Conservation (phyloP, 225 moss, liverwort and hornwort genomes). For the Sphagnum tenellum region DNA sequence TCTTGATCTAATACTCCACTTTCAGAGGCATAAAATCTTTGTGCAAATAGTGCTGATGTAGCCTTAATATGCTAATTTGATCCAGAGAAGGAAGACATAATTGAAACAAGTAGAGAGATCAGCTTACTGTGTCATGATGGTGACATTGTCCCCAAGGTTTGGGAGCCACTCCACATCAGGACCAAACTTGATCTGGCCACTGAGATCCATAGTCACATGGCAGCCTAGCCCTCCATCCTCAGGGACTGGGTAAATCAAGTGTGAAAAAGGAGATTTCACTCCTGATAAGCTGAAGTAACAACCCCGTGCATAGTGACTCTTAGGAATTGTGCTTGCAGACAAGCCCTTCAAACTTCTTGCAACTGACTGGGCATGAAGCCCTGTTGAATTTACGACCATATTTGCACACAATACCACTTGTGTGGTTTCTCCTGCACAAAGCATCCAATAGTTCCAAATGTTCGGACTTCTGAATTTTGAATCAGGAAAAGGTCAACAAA, state of each 20-base stretch:
- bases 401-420: constrained; percentile 57
- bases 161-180: constrained; percentile 98
- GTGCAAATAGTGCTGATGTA: background rate
- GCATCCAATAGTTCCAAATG: too few species aligned
- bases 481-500: too few species aligned
- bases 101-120: constrained; percentile 2
- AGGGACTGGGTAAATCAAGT: constrained; percentile 86
- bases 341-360: constrained; percentile 64
- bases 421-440: constrained; percentile 31
- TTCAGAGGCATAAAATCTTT: too few species aligned
- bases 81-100: background rate
- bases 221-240: constrained; percentile 94
- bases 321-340: constrained; percentile 48
- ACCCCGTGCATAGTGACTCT: constrained; percentile 63
- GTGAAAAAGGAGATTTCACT: constrained; percentile 65
- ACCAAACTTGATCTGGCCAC: constrained; percentile 75
- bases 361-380: constrained; percentile 73
- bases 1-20: too few species aligned
- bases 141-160: constrained; percentile 33
- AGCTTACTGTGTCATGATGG: constrained; percentile 43
- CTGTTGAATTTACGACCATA: constrained; percentile 77
- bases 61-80: background rate
- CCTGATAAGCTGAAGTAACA: constrained; percentile 87
- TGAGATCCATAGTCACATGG: constrained; percentile 84
- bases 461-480: too few species aligned